phyloP scores from a whole-genome alignment of 2,329 filamentous ascomycete species.

The Cercospora sp. region DNA sequence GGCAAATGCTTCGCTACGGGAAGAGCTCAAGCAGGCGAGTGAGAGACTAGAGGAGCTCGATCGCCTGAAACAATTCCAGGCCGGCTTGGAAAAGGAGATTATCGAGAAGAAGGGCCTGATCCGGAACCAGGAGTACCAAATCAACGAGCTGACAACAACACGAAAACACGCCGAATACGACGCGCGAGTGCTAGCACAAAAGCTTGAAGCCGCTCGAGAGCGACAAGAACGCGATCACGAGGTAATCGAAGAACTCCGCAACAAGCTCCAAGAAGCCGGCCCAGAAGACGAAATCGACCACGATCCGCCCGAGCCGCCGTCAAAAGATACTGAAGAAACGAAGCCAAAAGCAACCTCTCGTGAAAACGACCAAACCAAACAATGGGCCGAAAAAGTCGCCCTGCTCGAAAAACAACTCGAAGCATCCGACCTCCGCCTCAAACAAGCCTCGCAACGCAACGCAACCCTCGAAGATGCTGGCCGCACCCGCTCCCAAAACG shows the following conservation, averaged over 20 bases:
- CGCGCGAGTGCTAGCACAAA: constrained; percentile 48
- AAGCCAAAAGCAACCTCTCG: constrained; percentile 13
- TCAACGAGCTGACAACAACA: constrained; percentile 53
- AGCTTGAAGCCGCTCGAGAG: constrained; percentile 50
- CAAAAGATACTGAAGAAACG: constrained; percentile 18
- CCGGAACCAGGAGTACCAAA: constrained; percentile 53
- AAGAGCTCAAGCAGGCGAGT: constrained; percentile 48
- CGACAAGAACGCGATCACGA: constrained; percentile 51
- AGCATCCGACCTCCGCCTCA: constrained; percentile 36
- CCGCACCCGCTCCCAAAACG: constrained; percentile 19
- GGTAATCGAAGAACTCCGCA: constrained; percentile 49
- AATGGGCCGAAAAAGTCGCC: constrained; percentile 35
- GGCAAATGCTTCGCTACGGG: constrained; percentile 44
- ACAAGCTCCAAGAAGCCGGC: constrained; percentile 46
- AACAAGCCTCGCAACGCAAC: constrained; percentile 37
- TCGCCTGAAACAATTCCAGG: constrained; percentile 46
- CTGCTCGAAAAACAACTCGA: constrained; percentile 38
- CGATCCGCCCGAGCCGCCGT: constrained; percentile 19
- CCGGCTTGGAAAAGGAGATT: constrained; percentile 51
- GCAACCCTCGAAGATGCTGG: constrained; percentile 34
- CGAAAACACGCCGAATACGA: constrained; percentile 52
- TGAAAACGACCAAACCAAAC: constrained; percentile 32
- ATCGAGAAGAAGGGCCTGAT: constrained; percentile 53
- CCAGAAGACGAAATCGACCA: constrained; percentile 36
- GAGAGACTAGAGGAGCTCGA: constrained; percentile 50